phyloP scores from a whole-genome alignment of 768 basidiomycete species.

The Lactifluus echinatus region DNA sequence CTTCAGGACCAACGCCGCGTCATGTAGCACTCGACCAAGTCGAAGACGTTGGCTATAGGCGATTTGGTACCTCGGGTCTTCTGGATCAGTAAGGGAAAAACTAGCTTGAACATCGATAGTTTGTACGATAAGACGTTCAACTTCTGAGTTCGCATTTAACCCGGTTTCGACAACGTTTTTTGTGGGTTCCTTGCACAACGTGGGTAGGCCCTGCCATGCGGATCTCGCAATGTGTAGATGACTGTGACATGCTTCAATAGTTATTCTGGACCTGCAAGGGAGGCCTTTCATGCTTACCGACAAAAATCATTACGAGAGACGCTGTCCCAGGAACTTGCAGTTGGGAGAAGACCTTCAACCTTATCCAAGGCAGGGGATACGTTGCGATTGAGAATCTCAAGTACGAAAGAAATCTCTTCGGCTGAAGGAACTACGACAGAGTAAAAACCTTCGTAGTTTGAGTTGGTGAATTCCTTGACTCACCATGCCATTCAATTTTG shows the following conservation, averaged over 20 bases:
- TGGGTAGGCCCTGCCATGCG: conserved; percentile 71
- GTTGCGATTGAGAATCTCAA: conserved; percentile 70
- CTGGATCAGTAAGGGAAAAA: conserved; percentile 62
- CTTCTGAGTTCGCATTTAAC: conserved; percentile 52
- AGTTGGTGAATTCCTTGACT: conserved; percentile 15
- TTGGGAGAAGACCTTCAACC: conserved; percentile 54
- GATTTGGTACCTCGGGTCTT: conserved; percentile 65
- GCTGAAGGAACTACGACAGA: conserved; percentile 41
- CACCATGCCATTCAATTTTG: conserved; percentile 83
- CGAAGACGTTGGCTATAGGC: conserved; percentile 47
- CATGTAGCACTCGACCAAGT: conserved; percentile 60
- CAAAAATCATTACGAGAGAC: conserved; percentile 76
- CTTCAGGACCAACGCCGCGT: conserved; percentile 56
- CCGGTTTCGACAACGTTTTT: conserved; percentile 53
- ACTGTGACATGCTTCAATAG: conserved; percentile 27
- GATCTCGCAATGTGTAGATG: conserved; percentile 64
- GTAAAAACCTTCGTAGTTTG: conserved; percentile 15
- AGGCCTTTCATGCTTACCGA: conserved; percentile 38
- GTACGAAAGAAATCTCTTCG: conserved; percentile 69
- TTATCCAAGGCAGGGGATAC: conserved; percentile 55
- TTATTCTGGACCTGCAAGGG: conserved; percentile 1
- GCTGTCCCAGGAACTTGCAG: conserved; percentile 52
- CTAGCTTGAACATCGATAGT: conserved; percentile 64
- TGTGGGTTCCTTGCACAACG: conserved; percentile 49
- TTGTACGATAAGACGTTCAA: conserved; percentile 60